These are phyloP conservation scores for Theobroma grandiflorum DNA, from an alignment of 441 rosid genomes.

Conservation along the genomic window DNA sequence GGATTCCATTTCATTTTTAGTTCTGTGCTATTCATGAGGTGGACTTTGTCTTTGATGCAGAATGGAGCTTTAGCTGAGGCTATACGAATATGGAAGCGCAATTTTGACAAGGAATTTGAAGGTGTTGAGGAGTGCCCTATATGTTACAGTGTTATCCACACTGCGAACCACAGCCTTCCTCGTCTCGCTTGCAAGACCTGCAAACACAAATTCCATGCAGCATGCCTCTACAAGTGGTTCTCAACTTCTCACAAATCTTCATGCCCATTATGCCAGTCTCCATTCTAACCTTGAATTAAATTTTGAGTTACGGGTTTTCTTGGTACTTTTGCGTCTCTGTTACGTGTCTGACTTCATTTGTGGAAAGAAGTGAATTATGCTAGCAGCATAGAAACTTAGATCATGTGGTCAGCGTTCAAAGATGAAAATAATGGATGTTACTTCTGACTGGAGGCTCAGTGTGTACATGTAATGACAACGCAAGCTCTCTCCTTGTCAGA, in stretches of 20 bases:
- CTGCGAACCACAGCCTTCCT: conserved; percentile 87
- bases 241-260: conserved; percentile 87
- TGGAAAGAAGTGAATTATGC: neutral
- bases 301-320: conserved; percentile 12
- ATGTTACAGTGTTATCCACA: conserved; percentile 97
- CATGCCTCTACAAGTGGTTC: conserved; percentile 97
- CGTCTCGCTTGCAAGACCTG: conserved; percentile 94
- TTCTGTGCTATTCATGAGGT: neutral
- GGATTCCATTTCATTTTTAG: conserved; percentile 20
- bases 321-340: neutral
- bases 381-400: neutral
- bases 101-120: conserved; percentile 95
- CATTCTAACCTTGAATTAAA: conserved; percentile 51
- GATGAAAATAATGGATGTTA: neutral
- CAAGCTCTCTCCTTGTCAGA: neutral
- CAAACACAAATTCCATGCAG: conserved; percentile 94
- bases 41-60: conserved; percentile 50
- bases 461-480: neutral
- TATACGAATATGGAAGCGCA: conserved; percentile 86
- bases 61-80: conserved; percentile 98
- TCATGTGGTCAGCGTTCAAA: neutral
- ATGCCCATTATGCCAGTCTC: conserved; percentile 97
- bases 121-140: conserved; percentile 99
- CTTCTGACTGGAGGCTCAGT: neutral
- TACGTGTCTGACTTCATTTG: conserved; percentile 7